Evolutionary conservation across 768 basidiomycete genomes (phyloP), one percentile per base, ranked within the genome.

Genomic region (Trametes meyenii): DNA sequence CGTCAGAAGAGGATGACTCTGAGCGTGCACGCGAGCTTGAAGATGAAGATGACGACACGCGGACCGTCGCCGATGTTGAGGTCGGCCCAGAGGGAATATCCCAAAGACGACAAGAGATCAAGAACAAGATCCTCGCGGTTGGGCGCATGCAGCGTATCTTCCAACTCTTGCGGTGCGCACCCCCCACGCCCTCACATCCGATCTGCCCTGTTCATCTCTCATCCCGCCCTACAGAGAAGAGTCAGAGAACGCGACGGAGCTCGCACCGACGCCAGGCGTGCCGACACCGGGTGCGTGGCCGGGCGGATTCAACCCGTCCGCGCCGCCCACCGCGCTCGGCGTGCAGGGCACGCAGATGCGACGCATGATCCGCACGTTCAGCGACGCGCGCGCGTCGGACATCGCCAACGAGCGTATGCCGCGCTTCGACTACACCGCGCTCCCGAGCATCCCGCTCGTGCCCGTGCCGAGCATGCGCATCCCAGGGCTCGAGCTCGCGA

Each of bases 81-180:
- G 42, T 74, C 46, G 73, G 78, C 4, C 75, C 79, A 12, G 72
- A 73, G 17, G 85, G 86, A 36, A 52, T 78, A 16, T 73, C 76
- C n/a, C 78, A 79, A 67, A 79, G 92, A 57, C 77, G 85, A 66
- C 84, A 92, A 67, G 81, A 85, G 67, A 96, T 98, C 78, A 94
- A 90, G 81, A 93, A 87, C 74, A 97, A 97, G 82, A 96, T 97
- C 66, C 76, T 94, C 66, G 93, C 92, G 0, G 93, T 98, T 60
- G 96, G 95, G 26, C 81, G 85, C 71, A 92, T 98, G 91, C 92
- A 94, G 61, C 79, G 88, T 38, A 88, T 97, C 48, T 96, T 96
- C 80, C 87, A 92, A 55, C 80, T 96, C 53, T 80, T 98, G 35
- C 88, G 94, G 92, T 94, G 61, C 68, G 88, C 74, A 11, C n/a